Evolutionary conservation across 2,329 filamentous ascomycete species (phyloP).

Genomic region (Colletotrichum brevisporum): DNA sequence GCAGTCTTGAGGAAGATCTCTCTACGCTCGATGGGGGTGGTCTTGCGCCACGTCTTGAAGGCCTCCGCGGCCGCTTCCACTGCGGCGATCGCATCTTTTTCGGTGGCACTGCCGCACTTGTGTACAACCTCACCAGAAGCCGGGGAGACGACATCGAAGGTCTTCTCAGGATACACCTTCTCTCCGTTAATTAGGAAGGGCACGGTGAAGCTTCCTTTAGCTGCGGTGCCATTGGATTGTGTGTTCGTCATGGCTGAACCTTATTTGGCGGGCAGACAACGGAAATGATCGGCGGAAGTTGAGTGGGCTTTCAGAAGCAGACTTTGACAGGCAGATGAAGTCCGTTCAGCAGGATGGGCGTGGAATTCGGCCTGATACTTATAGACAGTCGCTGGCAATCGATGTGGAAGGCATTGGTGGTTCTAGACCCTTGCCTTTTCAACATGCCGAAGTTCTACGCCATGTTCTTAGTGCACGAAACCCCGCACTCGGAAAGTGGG

Average conservation of each 20-base stretch:
- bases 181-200: conserved; percentile 61
- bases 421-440: conserved; percentile 27
- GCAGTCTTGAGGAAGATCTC: conserved; percentile 75
- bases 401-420: conserved; percentile 10
- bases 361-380: conserved; percentile 7
- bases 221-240: conserved; percentile 14
- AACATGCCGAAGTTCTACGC: conserved; percentile 34
- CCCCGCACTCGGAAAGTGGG: conserved; percentile 39
- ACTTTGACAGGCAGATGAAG: too few relatives aligned
- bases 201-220: conserved; percentile 43
- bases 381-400: conserved; percentile 24
- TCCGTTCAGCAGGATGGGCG: too few relatives aligned
- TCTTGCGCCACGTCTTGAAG: conserved; percentile 74
- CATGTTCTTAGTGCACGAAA: conserved; percentile 32
- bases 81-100: conserved; percentile 66
- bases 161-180: conserved; percentile 61
- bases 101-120: conserved; percentile 68
- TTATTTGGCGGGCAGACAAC: neutral
- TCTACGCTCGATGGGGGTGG: conserved; percentile 69
- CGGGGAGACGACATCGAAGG: conserved; percentile 72
- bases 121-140: conserved; percentile 65
- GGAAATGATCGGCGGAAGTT: neutral
- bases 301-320: neutral
- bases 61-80: conserved; percentile 67
- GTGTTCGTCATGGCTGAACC: conserved; percentile 21